Conservation (phyloP, 1,139 yeast genomes). For the Candida gigantensis region DNA sequence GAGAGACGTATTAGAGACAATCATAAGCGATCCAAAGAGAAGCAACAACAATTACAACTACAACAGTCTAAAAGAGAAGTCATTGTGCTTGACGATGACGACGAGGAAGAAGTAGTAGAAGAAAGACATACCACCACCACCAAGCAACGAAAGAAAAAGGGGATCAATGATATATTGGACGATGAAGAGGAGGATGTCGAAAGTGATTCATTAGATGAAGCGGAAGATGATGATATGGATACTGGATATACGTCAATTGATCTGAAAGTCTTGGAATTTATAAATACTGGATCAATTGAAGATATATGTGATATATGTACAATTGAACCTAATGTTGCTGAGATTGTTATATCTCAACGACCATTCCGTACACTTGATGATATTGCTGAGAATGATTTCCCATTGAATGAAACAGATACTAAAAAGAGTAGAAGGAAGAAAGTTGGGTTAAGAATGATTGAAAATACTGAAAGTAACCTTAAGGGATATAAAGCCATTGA, state of each 20-base stretch:
- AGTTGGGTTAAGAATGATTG: conserved; percentile 75
- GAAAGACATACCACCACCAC: background rate
- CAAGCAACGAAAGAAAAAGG: too few species aligned
- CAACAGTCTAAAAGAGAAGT: too few species aligned
- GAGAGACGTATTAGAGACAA: conserved; percentile 42
- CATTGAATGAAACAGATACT: conserved; percentile 22
- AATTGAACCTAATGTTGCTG: conserved; percentile 68
- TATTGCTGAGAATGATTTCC: conserved; percentile 57
- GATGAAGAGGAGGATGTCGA: conserved; percentile 45
- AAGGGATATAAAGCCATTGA: conserved; percentile 94
- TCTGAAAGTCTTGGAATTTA: conserved; percentile 67
- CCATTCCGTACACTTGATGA: conserved; percentile 65
- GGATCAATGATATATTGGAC: conserved; percentile 27
- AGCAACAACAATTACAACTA: conserved; percentile 14
- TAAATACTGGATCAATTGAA: conserved; percentile 72
- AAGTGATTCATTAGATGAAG: conserved; percentile 43
- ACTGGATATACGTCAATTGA: conserved; percentile 56
- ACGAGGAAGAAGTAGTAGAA: too few species aligned
- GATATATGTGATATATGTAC: conserved; percentile 82
- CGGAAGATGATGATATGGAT: conserved; percentile 36
- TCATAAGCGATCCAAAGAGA: conserved; percentile 25
- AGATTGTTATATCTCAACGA: conserved; percentile 57
- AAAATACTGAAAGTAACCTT: conserved; percentile 65
- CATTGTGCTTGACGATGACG: too few species aligned
- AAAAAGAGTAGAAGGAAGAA: conserved; percentile 50